Conservation (phyloP, 106 monocot species). For the Xerophyta viscosa region DNA sequence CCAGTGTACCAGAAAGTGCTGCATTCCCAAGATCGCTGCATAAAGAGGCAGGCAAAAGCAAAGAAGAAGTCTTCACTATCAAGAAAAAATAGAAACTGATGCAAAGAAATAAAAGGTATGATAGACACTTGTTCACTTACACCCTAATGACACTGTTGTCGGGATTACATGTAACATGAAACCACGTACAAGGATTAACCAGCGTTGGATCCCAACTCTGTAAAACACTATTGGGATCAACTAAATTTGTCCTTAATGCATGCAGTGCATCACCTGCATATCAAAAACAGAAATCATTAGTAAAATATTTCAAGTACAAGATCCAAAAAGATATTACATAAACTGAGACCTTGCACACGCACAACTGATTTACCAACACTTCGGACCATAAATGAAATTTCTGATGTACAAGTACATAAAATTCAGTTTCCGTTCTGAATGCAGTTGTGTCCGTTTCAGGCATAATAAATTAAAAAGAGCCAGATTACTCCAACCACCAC, state of each 20-base stretch:
- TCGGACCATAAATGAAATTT: too few species aligned
- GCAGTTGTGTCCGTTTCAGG: too few species aligned
- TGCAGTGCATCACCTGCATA: conserved; percentile 72
- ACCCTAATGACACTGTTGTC: conserved; percentile 76
- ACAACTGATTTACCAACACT: too few species aligned
- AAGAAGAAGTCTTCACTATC: too few species aligned
- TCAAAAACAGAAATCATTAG: neutral
- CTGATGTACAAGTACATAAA: too few species aligned
- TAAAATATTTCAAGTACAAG: neutral
- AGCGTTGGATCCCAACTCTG: conserved; percentile 79
- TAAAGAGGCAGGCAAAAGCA: neutral
- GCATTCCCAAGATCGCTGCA: conserved; percentile 74
- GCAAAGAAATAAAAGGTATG: too few species aligned
- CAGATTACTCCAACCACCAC: too few species aligned
- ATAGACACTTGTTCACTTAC: conserved; percentile 30
- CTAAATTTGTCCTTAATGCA: conserved; percentile 30
- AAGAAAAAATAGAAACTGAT: too few species aligned
- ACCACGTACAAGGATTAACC: conserved; percentile 88
- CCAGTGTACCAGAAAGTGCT: conserved; percentile 50
- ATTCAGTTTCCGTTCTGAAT: too few species aligned
- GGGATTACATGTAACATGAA: conserved; percentile 66
- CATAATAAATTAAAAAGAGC: too few species aligned
- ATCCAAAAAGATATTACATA: neutral
- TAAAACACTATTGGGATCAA: conserved; percentile 59
- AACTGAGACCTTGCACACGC: too few species aligned